Evolutionary conservation across 352 stramenopile species (phyloP).

Genomic region (Thraustochytrium sp.): DNA sequence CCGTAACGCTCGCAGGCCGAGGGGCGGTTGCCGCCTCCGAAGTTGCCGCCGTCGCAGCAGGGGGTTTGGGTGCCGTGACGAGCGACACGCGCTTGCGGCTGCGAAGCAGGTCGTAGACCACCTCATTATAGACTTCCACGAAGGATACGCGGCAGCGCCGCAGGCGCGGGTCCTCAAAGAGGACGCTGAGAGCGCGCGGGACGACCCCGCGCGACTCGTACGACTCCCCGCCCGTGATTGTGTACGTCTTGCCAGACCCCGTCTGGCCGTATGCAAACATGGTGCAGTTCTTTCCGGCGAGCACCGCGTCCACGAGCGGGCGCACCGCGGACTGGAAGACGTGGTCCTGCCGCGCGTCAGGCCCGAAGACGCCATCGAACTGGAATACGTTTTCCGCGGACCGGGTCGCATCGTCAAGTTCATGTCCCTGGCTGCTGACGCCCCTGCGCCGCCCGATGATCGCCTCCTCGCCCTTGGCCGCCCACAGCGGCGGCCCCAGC

Average conservation of each 20-base stretch:
- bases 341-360: conserved; percentile 39
- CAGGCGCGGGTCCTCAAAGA: conserved; percentile 46
- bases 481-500: background rate
- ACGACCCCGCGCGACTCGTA: conserved; percentile 54
- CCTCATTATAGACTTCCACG: conserved; percentile 95
- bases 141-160: conserved; percentile 50
- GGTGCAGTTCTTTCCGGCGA: conserved; percentile 49
- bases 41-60: too few species aligned
- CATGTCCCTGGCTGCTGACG: too few species aligned
- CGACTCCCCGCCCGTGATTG: conserved; percentile 51
- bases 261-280: conserved; percentile 55
- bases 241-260: conserved; percentile 53
- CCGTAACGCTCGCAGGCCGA: background rate
- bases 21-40: too few species aligned
- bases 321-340: conserved; percentile 46
- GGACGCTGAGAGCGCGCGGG: conserved; percentile 47
- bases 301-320: conserved; percentile 32
- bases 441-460: too few species aligned
- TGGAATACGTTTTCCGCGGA: background rate
- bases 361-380: conserved; percentile 48
- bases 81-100: conserved; percentile 55
- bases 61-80: too few species aligned
- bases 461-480: too few species aligned
- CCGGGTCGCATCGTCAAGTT: too few species aligned
- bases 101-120: conserved; percentile 84